These are phyloP conservation scores for Penicillium brevicompactum DNA, from an alignment of 2,329 filamentous ascomycete genomes.

Conservation along the genomic window DNA sequence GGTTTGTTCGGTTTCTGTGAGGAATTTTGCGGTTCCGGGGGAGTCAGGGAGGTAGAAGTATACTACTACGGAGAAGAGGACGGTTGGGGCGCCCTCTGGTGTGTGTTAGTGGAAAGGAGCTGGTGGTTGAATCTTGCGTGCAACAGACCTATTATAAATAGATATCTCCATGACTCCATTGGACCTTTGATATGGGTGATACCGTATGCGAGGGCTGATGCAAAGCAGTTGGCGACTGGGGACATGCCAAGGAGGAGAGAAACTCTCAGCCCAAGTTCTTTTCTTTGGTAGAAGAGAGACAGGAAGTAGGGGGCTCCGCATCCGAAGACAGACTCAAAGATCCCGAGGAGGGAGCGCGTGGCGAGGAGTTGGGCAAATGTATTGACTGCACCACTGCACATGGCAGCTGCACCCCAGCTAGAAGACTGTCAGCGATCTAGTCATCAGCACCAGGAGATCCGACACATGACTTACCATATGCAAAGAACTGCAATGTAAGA, in stretches of 20 bases:
- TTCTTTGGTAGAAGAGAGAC: slow-evolving; percentile 54
- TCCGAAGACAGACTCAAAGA: slow-evolving; percentile 27
- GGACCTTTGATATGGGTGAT: slow-evolving; percentile 31
- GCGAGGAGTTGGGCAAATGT: slow-evolving; percentile 23
- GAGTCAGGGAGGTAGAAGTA: slow-evolving; percentile 50
- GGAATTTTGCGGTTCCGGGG: slow-evolving; percentile 45
- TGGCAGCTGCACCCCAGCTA: slow-evolving; percentile 29
- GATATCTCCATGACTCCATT: slow-evolving; percentile 40
- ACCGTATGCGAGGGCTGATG: slow-evolving; percentile 43
- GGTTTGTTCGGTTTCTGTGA: slow-evolving; percentile 48
- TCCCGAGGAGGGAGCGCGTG: slow-evolving; percentile 23
- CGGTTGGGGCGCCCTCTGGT: slow-evolving; percentile 45
- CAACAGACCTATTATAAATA: slow-evolving; percentile 49
- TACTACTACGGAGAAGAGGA: slow-evolving; percentile 44
- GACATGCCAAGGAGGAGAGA: slow-evolving; percentile 49
- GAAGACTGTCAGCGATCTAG: neutral
- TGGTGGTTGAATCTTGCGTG: neutral
- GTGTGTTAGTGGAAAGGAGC: slow-evolving; percentile 14
- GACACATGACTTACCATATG: slow-evolving; percentile 21
- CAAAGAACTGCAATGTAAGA: slow-evolving; percentile 23
- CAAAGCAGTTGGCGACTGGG: slow-evolving; percentile 43
- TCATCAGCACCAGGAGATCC: neutral
- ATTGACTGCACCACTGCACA: slow-evolving; percentile 26
- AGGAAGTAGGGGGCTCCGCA: slow-evolving; percentile 36
- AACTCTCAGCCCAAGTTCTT: slow-evolving; percentile 50